A percentile compares a stretch with the other conserved stretches of the same genome.
phyloP scores from a whole-genome alignment of 495 filamentous ascomycete species.

The Podospora anserina region DNA sequence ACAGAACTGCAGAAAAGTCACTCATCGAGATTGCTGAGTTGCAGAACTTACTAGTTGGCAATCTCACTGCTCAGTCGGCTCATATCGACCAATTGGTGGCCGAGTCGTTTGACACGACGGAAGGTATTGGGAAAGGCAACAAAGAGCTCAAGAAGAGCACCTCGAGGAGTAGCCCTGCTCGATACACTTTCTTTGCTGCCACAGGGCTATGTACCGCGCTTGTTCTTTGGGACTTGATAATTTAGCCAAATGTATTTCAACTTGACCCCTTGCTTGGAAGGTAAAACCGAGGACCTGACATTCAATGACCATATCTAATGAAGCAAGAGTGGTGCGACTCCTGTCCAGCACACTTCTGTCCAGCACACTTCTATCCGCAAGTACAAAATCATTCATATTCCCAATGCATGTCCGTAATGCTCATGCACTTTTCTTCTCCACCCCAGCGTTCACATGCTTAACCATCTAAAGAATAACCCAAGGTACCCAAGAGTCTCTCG shows the following conservation, averaged over 20 bases:
- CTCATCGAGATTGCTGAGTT: conserved; percentile 90
- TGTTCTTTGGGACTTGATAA: conserved; percentile 89
- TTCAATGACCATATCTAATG: not conserved
- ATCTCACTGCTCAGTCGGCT: conserved; percentile 78
- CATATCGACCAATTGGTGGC: conserved; percentile 85
- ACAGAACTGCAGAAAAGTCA: conserved; percentile 83
- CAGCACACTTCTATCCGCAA: not conserved
- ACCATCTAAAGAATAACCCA: not conserved
- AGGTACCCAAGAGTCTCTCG: not conserved
- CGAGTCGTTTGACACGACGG: conserved; percentile 73
- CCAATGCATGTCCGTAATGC: not conserved
- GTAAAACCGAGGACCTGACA: not conserved
- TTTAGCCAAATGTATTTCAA: conserved; percentile 45
- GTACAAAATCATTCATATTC: not conserved
- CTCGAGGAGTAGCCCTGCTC: conserved; percentile 76
- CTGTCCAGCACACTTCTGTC: not conserved
- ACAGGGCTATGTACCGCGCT: conserved; percentile 76
- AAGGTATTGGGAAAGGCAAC: conserved; percentile 87
- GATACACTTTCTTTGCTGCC: conserved; percentile 84
- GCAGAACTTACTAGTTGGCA: conserved; percentile 80
- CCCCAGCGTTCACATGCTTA: not conserved
- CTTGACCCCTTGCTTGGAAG: not conserved
- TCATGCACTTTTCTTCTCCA: not conserved
- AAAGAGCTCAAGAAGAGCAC: conserved; percentile 84
- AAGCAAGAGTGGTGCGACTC: not conserved